Percentiles rank a stretch among this genome's conserved stretches.
Evolutionary conservation across 495 filamentous ascomycete species (phyloP).

Genomic region (Hypoxylon lenormandii): DNA sequence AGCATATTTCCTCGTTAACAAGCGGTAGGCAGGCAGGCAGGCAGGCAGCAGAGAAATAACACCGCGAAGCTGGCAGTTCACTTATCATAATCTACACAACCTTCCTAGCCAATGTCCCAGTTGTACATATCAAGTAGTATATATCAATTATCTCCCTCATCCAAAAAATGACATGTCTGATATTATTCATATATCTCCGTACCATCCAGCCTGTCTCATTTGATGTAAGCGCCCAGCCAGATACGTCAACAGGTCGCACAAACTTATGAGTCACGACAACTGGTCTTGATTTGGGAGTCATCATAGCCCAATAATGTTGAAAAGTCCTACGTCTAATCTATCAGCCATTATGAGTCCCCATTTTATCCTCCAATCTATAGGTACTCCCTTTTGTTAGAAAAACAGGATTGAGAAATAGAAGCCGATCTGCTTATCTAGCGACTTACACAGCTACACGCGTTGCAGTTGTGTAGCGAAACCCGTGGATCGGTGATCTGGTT

Average conservation of each 20-base stretch:
- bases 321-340: too few species aligned
- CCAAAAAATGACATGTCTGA: constrained; percentile 37
- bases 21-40: too few species aligned
- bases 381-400: too few species aligned
- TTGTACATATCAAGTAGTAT: constrained; percentile 9
- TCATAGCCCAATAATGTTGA: background rate
- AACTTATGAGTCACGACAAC: background rate
- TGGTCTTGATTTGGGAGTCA: background rate
- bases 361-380: too few species aligned
- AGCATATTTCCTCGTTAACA: background rate
- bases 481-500: background rate
- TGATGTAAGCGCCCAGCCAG: constrained; percentile 16
- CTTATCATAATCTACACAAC: too few species aligned
- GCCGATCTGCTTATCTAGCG: too few species aligned
- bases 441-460: background rate
- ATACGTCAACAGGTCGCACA: constrained; percentile 14
- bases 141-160: background rate
- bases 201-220: background rate
- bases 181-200: constrained; percentile 1
- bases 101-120: constrained; percentile 1
- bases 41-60: too few species aligned
- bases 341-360: too few species aligned
- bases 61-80: too few species aligned
- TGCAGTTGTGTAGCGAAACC: background rate
- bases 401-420: too few species aligned